phyloP scores from a whole-genome alignment of 2,329 filamentous ascomycete genomes.

The Truncatella angustata region DNA sequence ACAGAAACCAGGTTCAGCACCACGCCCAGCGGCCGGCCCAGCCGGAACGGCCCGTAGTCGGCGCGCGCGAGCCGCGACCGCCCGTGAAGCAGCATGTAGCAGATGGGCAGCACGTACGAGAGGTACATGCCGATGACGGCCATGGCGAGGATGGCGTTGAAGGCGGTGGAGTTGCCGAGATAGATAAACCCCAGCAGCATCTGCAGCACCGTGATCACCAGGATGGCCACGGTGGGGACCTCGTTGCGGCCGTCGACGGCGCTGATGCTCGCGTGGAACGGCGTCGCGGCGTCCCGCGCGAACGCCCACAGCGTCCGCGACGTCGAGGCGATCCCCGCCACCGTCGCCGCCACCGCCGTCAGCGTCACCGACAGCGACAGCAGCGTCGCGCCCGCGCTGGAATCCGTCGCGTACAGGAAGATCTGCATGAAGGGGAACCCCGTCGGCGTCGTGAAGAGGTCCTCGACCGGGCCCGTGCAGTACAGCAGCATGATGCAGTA shows the following conservation, averaged over 20 bases:
- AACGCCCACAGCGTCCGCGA: slow-evolving; percentile 35
- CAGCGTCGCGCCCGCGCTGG: slow-evolving; percentile 22
- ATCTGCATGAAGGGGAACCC: slow-evolving; percentile 44
- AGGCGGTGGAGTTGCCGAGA: slow-evolving; percentile 40
- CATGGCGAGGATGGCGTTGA: slow-evolving; percentile 39
- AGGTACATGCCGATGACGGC: slow-evolving; percentile 43
- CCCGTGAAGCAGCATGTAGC: slow-evolving; percentile 39
- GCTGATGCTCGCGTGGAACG: slow-evolving; percentile 34
- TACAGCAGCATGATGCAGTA: slow-evolving; percentile 43
- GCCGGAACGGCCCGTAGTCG: slow-evolving; percentile 37
- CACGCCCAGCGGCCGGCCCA: slow-evolving; percentile 29
- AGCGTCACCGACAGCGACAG: slow-evolving; percentile 27
- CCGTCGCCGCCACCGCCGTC: slow-evolving; percentile 27
- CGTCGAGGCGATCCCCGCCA: slow-evolving; percentile 30
- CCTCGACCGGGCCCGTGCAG: slow-evolving; percentile 36
- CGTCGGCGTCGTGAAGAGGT: slow-evolving; percentile 35
- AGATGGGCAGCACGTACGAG: slow-evolving; percentile 43
- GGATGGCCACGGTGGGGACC: slow-evolving; percentile 37
- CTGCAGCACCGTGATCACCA: slow-evolving; percentile 31
- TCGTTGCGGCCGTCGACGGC: slow-evolving; percentile 31
- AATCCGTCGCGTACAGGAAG: slow-evolving; percentile 29
- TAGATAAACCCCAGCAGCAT: slow-evolving; percentile 40
- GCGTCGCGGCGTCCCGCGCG: slow-evolving; percentile 40
- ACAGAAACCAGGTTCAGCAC: slow-evolving; percentile 35
- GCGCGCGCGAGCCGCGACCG: slow-evolving; percentile 31